Base-by-base conservation (phyloP, 371 early-diverging fungal species). In the Chytridiales sp. region DNA sequence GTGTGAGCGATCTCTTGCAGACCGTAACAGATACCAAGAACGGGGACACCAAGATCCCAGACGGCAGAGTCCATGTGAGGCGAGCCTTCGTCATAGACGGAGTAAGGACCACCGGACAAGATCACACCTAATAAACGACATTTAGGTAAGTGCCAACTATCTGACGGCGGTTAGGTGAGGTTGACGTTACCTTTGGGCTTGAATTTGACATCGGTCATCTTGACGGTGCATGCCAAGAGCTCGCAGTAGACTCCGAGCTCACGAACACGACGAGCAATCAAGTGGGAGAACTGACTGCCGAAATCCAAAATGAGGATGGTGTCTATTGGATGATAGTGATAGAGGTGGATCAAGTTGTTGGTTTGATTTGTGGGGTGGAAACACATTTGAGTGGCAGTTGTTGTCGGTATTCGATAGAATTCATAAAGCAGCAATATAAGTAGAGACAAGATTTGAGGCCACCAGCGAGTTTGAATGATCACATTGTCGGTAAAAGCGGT, bases 211-310 rank as follows among this genome's bases (percentile, higher is more conserved):
- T 94, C 95, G 27, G 87, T 73, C 69, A 95, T 83, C 85, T 92
- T 92, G 77, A 89, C 87, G 60, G 94, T 97, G 85, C 98, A 96
- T 48, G 95, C 94, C 56, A 91, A 79, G 59, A 97, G 84, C 82
- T 97, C 98, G 83, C 95, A 96, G 84, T 97, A 97, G 50, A 97
- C 93, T 59, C 96, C 96, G 63, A 89, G 83, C 75, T 95, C 96
- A 72, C 98, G 88, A 60, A 97, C 82, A 66, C 98, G 90, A 49
- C 96, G 87, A 44, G 95, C 91, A 76, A 97, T 95, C 73, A 97
- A 83, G 77, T 97, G 98, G 19, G 95, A 92, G 80, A 93, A 94
- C 80, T 97, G 96, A 29, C 94, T 94, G 59, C 98, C 98, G 84
- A 96, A 96, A 83, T 97, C 98, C 70, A 97, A 83, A 73, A 97